Evolutionary conservation across 2,329 filamentous ascomycete genomes (phyloP), one percentile per base, ranked within the genome.

Genomic region (Xylogone sp.): DNA sequence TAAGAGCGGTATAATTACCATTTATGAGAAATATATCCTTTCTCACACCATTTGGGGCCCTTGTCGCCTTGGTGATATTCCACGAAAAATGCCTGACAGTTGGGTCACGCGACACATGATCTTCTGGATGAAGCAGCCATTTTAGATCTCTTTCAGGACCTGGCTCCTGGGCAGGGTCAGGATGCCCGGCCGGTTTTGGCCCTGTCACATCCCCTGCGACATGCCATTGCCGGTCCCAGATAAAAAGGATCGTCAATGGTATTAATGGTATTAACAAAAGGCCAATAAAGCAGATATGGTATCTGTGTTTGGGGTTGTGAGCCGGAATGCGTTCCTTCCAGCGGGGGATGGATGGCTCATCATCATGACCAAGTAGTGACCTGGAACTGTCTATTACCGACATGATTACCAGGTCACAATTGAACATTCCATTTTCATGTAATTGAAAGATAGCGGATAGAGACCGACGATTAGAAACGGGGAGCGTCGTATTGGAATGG

Each of bases 1-100:
- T 31, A 13, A 10, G 24, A 27, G 24, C 5, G 5, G 5, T 27
- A 21, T 21, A 3, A 2, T 13, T 50, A 53, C 72, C 69, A 55
- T 81, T 79, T 52, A 81, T 71, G 6, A 75, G 63, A 58, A 75
- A 75, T 2, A 78, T 67, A 1, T 60, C 57, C 54, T 77, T 77
- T n/a, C 63, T 50, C 1, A 79, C 76, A 0, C 77, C 76, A 56
- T 80, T 75, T 2, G 74, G 74, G 3, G 68, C 63, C 21, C 65
- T 60, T 21, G 59, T 21, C 1, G 56, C 67, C 21, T 65, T 63
- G 2, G 68, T 73, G 16, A 77, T 64, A 19, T 62, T 67, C 72
- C 72, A 77, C 44, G 65, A 56, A 24, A 68, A 61, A 42, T 59
- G 56, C 27, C 64, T 60, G 8, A 65, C 68, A 3, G 45, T 55